Evolutionary conservation across 805 yeast genomes (phyloP).

Genomic region (Candida silvatica): DNA sequence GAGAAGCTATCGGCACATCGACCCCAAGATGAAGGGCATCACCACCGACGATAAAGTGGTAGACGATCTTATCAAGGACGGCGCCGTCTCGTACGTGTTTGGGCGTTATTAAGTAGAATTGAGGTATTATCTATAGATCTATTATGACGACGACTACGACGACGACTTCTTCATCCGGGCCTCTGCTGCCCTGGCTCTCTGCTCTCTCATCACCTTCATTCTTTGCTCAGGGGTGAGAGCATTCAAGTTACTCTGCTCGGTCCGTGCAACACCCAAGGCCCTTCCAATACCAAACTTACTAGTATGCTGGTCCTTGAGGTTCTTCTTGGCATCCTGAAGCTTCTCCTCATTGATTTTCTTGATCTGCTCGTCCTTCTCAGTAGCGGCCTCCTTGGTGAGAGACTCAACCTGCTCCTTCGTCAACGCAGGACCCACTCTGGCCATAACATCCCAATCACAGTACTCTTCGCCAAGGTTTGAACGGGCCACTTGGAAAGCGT

Average conservation of each 20-base stretch:
- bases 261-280: conserved; percentile 2
- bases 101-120: conserved; percentile 18
- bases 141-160: neutral
- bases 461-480: conserved; percentile 55
- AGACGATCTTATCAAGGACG: conserved; percentile 20
- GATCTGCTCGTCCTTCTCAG: conserved; percentile 29
- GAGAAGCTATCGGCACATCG: conserved; percentile 52
- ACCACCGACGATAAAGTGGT: conserved; percentile 26
- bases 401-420: conserved; percentile 48
- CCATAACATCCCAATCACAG: conserved; percentile 55
- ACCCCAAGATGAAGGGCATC: conserved; percentile 29
- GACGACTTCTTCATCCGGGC: conserved; percentile 53
- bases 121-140: neutral
- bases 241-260: conserved; percentile 36
- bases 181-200: conserved; percentile 94
- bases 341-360: conserved; percentile 34
- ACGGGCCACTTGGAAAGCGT: conserved; percentile 64
- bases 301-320: conserved; percentile 5
- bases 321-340: conserved; percentile 12
- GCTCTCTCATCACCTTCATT: conserved; percentile 80
- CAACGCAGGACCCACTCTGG: conserved; percentile 55
- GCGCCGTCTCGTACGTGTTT: conserved; percentile 31
- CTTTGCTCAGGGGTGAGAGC: conserved; percentile 70
- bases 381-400: conserved; percentile 26
- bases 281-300: conserved; percentile 1